Conservation (phyloP, 139 green algal genomes). For the Asterochloris erici region DNA sequence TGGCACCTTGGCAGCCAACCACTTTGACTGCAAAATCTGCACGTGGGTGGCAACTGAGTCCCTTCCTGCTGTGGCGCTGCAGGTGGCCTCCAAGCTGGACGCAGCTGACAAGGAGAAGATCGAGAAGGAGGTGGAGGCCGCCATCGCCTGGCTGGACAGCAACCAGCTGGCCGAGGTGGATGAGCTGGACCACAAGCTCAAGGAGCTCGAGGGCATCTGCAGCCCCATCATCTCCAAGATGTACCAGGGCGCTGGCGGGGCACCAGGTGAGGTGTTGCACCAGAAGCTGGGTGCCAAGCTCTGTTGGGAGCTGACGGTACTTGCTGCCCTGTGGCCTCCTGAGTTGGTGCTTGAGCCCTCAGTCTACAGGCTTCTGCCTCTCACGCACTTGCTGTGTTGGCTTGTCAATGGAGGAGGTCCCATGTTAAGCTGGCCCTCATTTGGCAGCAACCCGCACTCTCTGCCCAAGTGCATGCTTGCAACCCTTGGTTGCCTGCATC, state of each 20-base stretch:
- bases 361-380: neutral
- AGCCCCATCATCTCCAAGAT: slow-evolving; percentile 83
- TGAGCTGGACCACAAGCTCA: slow-evolving; percentile 93
- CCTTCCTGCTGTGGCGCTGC: too few relatives aligned
- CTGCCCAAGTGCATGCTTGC: neutral
- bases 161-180: slow-evolving; percentile 94
- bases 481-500: neutral
- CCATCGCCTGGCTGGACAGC: slow-evolving; percentile 83
- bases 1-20: too few relatives aligned
- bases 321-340: neutral
- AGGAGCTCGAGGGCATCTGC: slow-evolving; percentile 89
- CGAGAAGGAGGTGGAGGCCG: slow-evolving; percentile 70
- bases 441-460: neutral
- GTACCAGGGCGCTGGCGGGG: slow-evolving; percentile 46
- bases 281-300: neutral
- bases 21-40: too few relatives aligned
- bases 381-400: neutral
- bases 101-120: slow-evolving; percentile 85
- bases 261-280: neutral
- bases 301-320: neutral
- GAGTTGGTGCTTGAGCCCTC: neutral
- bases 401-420: neutral
- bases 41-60: too few relatives aligned
- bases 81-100: slow-evolving; percentile 61
- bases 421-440: too few relatives aligned